These are phyloP conservation scores for Amylocarpus encephaloides DNA, from an alignment of 2,329 filamentous ascomycete genomes.

Conservation along the genomic window DNA sequence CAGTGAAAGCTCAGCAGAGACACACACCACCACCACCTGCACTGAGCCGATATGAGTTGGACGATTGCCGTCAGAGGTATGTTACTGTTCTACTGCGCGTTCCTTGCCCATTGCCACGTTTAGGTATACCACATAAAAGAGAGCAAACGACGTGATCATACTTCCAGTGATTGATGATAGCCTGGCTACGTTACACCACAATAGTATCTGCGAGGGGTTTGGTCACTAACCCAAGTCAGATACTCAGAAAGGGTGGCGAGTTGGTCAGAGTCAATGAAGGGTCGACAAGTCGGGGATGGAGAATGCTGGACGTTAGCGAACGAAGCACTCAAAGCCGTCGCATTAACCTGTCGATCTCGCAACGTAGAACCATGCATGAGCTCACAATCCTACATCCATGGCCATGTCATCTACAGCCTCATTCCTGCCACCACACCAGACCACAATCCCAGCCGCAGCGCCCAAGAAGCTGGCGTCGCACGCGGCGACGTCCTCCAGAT, in stretches of 20 bases:
- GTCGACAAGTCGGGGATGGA: constrained; percentile 32
- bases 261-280: constrained; percentile 29
- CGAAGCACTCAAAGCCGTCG: constrained; percentile 27
- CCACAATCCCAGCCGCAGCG: constrained; percentile 19
- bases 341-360: constrained; percentile 14
- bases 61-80: constrained; percentile 16
- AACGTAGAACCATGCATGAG: constrained; percentile 30
- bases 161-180: no score
- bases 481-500: constrained; percentile 35
- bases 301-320: constrained; percentile 36
- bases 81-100: not conserved
- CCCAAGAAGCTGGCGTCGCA: constrained; percentile 25
- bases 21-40: constrained; percentile 27
- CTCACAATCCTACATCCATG: constrained; percentile 30
- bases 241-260: constrained; percentile 30
- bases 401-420: constrained; percentile 30
- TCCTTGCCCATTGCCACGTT: not conserved
- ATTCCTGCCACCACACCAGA: constrained; percentile 17
- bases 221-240: constrained; percentile 4
- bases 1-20: constrained; percentile 31
- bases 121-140: no score
- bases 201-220: no score
- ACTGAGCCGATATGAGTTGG: constrained; percentile 21
- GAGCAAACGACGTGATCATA: no score
- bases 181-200: no score